Base-by-base conservation (phyloP, 805 yeast genomes). In the Saccharomyces paradoxus region DNA sequence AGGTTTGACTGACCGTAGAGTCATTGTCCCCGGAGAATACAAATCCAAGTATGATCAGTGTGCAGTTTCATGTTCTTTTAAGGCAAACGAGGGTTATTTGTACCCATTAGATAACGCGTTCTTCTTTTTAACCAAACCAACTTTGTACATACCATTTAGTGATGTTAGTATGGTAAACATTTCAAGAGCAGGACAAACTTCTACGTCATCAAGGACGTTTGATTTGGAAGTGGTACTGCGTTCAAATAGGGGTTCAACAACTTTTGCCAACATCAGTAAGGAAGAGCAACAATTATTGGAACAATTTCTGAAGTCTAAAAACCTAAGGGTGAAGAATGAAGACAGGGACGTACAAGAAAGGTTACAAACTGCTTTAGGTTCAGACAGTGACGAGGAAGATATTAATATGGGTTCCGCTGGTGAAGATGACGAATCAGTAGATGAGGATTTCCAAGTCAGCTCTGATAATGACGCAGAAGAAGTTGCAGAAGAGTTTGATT, bases 51-150 rank as follows among this genome's bases (percentile, higher is more conserved):
- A 83, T 65, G 83, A 82, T 48, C 89, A 86, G 63, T 87, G 96
- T 13, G 97, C 96, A 3, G 86, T 94, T 29, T 79, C 89, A 22
- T 92, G 98, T 73, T 89, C 97, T 6, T 80, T 89, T 62, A 94
- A 92, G 71, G 98, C 98, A 0, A 86, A 88, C 51, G 98, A 94
- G 74, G 98, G 99, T 29, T 87, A 90, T 63, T 73, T 94, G 56
- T 94, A 88, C 70, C 89, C 96, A n/a, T 78, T 94, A 56, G 99
- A 94, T 60, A 87, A 89, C 71, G 87, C 96, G 54, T 81, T 94
- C 66, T 73, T 94, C 58, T 92, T 94, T 68, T 85, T 92, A 50
- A 90, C 97, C 26, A 94, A 94, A 69, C 97, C 99, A 48, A 90
- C 97, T 0, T 82, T 94, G 46, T 87, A 87, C 69, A 87, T 94